phyloP scores from a whole-genome alignment of 176 grass and related monocot species.

The Aegilops speltoides region DNA sequence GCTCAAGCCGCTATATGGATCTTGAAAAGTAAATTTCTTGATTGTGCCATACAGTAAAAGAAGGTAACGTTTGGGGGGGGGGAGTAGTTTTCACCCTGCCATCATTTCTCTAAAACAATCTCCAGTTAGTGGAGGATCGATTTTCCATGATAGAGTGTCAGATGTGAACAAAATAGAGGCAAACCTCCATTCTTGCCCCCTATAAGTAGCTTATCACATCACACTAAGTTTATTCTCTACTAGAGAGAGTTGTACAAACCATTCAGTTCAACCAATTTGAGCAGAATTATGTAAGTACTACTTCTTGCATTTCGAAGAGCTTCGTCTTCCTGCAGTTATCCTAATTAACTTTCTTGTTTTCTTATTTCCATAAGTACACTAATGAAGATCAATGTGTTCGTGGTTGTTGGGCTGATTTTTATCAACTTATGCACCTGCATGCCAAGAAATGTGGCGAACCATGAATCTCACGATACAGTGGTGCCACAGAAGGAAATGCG shows the following conservation, averaged over 20 bases:
- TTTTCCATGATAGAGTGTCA: background rate
- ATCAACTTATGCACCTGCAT: slow-evolving; percentile 9
- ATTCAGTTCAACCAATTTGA: background rate
- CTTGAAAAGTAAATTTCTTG: background rate
- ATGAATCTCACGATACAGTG: background rate
- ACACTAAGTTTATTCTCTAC: background rate
- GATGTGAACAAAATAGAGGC: background rate
- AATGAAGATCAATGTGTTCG: slow-evolving; percentile 8
- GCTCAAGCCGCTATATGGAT: background rate
- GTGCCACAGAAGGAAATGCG: background rate
- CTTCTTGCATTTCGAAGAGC: background rate
- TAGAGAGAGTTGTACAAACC: background rate
- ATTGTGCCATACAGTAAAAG: background rate
- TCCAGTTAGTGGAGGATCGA: slow-evolving; percentile 41
- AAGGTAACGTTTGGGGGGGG: background rate
- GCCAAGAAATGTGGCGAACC: background rate
- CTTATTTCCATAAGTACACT: background rate
- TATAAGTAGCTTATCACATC: slow-evolving; percentile 43
- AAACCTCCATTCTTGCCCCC: slow-evolving; percentile 1
- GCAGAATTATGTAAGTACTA: background rate
- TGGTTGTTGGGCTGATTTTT: background rate
- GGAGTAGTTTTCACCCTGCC: slow-evolving; percentile 17
- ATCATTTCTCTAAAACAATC: slow-evolving; percentile 5
- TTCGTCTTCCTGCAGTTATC: background rate
- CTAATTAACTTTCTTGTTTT: background rate